Percentiles rank a stretch among this genome's conserved stretches.
These are phyloP conservation scores for Calycina marina DNA, from an alignment of 2,329 filamentous ascomycete genomes.

Conservation along the genomic window DNA sequence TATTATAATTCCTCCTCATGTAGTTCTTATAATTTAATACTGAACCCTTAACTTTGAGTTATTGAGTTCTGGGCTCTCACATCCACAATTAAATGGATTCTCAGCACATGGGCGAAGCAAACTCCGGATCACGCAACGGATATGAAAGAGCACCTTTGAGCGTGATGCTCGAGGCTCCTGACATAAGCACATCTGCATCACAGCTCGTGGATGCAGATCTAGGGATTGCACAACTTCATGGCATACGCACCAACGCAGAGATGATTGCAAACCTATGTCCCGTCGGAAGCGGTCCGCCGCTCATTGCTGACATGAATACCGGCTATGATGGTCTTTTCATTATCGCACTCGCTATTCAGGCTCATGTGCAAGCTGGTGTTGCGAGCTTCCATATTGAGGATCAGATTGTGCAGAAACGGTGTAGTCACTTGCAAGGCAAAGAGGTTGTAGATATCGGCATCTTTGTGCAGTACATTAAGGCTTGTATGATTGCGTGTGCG, in stretches of 20 bases:
- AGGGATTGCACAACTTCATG: conserved; percentile 33
- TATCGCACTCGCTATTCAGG: no score
- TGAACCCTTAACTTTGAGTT: no score
- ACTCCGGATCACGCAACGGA: no score
- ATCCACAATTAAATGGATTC: no score
- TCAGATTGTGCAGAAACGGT: conserved; percentile 49
- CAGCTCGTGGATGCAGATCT: conserved; percentile 34
- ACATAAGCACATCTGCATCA: conserved; percentile 32
- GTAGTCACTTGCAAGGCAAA: conserved; percentile 49
- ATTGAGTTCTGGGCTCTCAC: no score
- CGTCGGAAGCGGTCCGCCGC: conserved; percentile 29
- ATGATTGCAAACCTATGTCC: conserved; percentile 38
- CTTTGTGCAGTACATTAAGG: conserved; percentile 37
- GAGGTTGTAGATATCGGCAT: conserved; percentile 35
- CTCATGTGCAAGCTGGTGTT: conserved; percentile 38
- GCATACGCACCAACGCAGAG: conserved; percentile 36
- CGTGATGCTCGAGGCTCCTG: no score
- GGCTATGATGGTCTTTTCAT: conserved; percentile 38
- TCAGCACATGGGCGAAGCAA: no score
- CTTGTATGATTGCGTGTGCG: conserved; percentile 34
- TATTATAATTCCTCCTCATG: no score
- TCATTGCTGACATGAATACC: conserved; percentile 39
- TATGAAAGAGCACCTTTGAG: no score
- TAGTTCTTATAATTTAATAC: no score
- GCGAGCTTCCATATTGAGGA: conserved; percentile 49